These are phyloP conservation scores for Dimocarpus longan DNA, from an alignment of 345 rosid species.

Conservation along the genomic window DNA sequence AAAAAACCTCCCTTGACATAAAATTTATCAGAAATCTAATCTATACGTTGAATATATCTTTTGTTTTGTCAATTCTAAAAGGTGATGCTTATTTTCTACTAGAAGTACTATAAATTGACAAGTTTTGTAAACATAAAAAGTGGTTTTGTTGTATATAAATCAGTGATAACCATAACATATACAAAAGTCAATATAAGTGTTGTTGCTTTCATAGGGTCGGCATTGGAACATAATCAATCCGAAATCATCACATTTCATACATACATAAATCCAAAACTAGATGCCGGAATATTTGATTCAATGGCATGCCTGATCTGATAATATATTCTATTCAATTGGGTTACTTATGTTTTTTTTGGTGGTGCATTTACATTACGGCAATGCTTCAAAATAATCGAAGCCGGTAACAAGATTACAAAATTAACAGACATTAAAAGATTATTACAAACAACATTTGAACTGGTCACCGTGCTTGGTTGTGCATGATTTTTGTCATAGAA, in stretches of 20 bases:
- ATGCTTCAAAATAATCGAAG: background rate
- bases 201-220: background rate
- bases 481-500: background rate
- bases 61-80: no score
- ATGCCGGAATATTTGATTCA: background rate
- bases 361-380: background rate
- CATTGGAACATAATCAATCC: background rate
- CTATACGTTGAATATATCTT: no score
- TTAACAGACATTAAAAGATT: background rate
- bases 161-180: no score
- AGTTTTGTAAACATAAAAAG: background rate
- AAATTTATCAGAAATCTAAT: no score
- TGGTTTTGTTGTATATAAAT: background rate
- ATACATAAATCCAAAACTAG: background rate
- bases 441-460: background rate
- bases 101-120: no score
- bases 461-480: background rate
- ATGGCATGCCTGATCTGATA: no score
- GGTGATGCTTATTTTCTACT: no score
- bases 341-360: background rate
- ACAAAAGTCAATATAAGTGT: background rate
- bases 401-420: conserved; percentile 2
- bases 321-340: background rate
- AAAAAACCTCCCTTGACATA: no score
- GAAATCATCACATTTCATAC: background rate